Evolutionary conservation across 306 rosid genomes (phyloP), one percentile per base, ranked within the genome.

Genomic region (Cucurbita moschata): DNA sequence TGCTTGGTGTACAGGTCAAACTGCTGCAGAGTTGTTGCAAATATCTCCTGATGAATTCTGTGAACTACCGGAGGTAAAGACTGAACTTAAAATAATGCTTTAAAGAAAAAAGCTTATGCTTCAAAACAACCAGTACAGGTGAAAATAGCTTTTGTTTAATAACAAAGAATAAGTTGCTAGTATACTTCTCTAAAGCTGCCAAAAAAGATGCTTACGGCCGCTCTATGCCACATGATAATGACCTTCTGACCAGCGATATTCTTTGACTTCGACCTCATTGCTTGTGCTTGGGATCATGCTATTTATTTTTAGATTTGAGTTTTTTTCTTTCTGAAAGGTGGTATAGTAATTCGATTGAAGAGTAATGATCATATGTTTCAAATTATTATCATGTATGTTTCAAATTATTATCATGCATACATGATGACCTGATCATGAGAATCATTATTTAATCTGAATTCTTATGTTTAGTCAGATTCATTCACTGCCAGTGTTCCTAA

Each of bases 1-100:
- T 57, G 96, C 98, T 12, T 87, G 96, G 91, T 90, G 93, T 77
- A 82, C 89, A 21, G 96, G 96, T 82, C 91, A 87, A 82, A 84
- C 97, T 62, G 98, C 98, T 46, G 83, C 87, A 79, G 98, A 93
- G 80, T 77, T 93, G 82, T 82, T 93, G 81, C 97, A 90, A 80
- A 90, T 93, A 84, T 88, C 96, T 69, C 91, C 98, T 0, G 92
- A 88, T 16, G 96, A 90, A 72, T 93, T 93, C 77, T 59, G 73
- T 57, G 94, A 87, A 72, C 96, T 90, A 70, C 89, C 93, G 11
- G 98, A 93, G 98, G 98, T 90, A 90, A 3, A 54, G 18, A 8
- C 23, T 54, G 52, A n/a, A n/a, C 71, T 64, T 64, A 64, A 64
- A 64, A n/a, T 39, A 42, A n/a, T 64, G 50, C 15, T 18, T 18